These are phyloP conservation scores for Aspergillus panamensis DNA, from an alignment of 495 filamentous ascomycete genomes.

Conservation along the genomic window DNA sequence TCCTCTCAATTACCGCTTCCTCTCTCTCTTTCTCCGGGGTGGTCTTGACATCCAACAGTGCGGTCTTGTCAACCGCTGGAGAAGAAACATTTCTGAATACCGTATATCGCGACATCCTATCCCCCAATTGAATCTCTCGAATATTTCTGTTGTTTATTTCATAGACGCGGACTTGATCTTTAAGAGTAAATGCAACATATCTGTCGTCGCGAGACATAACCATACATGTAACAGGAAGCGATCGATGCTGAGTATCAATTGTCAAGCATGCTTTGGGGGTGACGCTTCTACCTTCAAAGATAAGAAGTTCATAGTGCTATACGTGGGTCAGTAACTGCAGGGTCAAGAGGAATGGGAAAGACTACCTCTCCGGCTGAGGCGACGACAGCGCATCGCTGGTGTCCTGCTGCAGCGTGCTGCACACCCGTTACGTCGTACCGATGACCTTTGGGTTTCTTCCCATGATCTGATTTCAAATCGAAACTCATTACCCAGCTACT, in stretches of 20 bases:
- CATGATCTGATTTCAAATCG: conserved; percentile 12
- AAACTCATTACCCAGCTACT: conserved; percentile 26
- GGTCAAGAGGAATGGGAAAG: background rate
- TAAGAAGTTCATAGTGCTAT: conserved; percentile 27
- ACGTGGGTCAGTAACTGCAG: background rate
- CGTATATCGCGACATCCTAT: conserved; percentile 9
- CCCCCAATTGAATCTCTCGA: conserved; percentile 16
- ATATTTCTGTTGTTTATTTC: conserved; percentile 19
- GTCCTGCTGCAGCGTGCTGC: conserved; percentile 23
- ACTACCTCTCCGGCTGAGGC: conserved; percentile 24
- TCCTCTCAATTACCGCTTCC: conserved; percentile 19
- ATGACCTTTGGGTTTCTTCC: conserved; percentile 17
- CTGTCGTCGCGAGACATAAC: conserved; percentile 28
- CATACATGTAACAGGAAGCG: conserved; percentile 20
- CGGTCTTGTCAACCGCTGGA: background rate
- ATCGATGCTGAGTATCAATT: conserved; percentile 19
- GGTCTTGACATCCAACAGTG: background rate
- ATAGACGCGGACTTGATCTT: conserved; percentile 25
- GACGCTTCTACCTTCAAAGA: conserved; percentile 16
- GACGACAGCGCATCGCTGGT: conserved; percentile 24
- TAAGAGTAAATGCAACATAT: conserved; percentile 26
- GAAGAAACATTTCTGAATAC: conserved; percentile 3
- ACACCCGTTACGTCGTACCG: conserved; percentile 27
- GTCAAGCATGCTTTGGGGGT: conserved; percentile 19
- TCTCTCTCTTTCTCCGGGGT: conserved; percentile 4